Evolutionary conservation across 1,139 yeast species (phyloP).

Genomic region (Pichia sp.): DNA sequence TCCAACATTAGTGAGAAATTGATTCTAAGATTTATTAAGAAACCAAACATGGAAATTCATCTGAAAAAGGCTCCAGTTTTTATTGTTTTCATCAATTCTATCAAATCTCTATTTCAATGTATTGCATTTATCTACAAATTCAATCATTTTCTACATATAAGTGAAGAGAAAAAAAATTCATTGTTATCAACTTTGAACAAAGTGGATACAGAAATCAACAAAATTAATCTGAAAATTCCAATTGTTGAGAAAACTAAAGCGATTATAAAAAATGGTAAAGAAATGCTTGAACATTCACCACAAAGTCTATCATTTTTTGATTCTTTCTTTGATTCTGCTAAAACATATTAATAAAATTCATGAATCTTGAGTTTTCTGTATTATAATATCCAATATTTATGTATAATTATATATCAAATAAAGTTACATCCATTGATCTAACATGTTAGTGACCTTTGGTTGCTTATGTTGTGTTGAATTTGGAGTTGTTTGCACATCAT

Average conservation of each 20-base stretch:
- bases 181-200: conserved; percentile 9
- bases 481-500: no score
- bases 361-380: not conserved
- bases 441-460: conserved; percentile 5
- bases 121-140: conserved; percentile 20
- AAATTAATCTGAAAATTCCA: conserved; percentile 8
- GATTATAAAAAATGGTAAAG: conserved; percentile 17
- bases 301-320: conserved; percentile 18
- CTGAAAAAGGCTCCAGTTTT: conserved; percentile 19
- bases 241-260: conserved; percentile 14
- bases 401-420: not conserved
- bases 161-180: conserved; percentile 6
- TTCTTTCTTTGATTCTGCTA: conserved; percentile 18
- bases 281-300: conserved; percentile 15
- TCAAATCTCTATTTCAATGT: conserved; percentile 25
- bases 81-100: conserved; percentile 22
- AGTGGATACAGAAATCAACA: conserved; percentile 5
- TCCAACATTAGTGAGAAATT: conserved; percentile 17
- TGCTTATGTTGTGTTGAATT: not conserved
- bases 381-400: not conserved
- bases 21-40: conserved; percentile 18
- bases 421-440: conserved; percentile 12
- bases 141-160: conserved; percentile 12
- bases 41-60: conserved; percentile 13
- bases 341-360: conserved; percentile 7